These are phyloP conservation scores for Cladophialophora psammophila DNA, from an alignment of 2,329 filamentous ascomycete species.

Conservation along the genomic window DNA sequence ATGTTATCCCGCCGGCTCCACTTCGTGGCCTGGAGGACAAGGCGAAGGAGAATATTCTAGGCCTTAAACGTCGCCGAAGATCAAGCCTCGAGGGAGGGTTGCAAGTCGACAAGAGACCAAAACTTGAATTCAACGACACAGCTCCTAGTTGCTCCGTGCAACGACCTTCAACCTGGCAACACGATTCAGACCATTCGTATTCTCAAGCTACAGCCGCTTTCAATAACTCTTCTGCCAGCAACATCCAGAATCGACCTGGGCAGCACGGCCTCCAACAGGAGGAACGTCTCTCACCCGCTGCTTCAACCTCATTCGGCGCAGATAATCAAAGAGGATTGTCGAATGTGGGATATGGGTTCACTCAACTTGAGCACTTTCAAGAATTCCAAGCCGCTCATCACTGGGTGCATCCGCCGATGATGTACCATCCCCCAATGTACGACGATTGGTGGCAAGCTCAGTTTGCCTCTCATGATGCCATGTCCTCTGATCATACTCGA, in stretches of 20 bases:
- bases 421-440: constrained; percentile 30
- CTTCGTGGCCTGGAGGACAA: not conserved
- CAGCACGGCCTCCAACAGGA: constrained; percentile 23
- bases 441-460: constrained; percentile 27
- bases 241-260: constrained; percentile 19
- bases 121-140: not conserved
- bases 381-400: constrained; percentile 16
- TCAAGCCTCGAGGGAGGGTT: constrained; percentile 10
- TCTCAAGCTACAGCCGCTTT: constrained; percentile 22
- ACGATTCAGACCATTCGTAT: constrained; percentile 19
- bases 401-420: constrained; percentile 29
- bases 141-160: constrained; percentile 11
- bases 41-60: not conserved
- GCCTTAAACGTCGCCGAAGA: constrained; percentile 20
- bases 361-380: constrained; percentile 5
- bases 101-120: constrained; percentile 21
- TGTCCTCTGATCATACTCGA: constrained; percentile 12
- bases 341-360: constrained; percentile 14
- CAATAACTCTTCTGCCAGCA: constrained; percentile 18
- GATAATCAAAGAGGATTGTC: constrained; percentile 26
- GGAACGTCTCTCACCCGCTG: constrained; percentile 19
- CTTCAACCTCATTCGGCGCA: constrained; percentile 25
- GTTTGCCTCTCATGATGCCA: constrained; percentile 7
- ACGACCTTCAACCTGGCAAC: constrained; percentile 16
- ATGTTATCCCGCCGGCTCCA: not conserved